These are phyloP conservation scores for Penicillium lagena DNA, from an alignment of 495 filamentous ascomycete genomes.

Conservation along the genomic window DNA sequence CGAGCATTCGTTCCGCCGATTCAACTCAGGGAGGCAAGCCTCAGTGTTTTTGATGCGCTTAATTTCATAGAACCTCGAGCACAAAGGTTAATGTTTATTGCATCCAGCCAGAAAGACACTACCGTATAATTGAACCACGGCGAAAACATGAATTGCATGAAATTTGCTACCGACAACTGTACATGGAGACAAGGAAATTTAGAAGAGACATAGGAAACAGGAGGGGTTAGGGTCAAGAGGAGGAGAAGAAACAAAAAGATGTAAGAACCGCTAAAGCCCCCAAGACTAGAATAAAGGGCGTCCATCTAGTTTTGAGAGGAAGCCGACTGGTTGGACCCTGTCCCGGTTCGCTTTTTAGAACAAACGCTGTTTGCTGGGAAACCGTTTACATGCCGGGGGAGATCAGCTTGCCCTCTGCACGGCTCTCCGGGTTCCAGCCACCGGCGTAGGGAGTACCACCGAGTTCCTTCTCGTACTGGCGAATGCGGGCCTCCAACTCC, in stretches of 20 bases:
- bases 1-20: too few species aligned
- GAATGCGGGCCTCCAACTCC: conserved; percentile 84
- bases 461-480: conserved; percentile 59
- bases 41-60: too few species aligned
- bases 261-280: background rate
- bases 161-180: conserved; percentile 28
- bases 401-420: conserved; percentile 73
- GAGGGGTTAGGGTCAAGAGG: conserved; percentile 21
- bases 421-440: conserved; percentile 76
- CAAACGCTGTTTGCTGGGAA: too few species aligned
- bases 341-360: too few species aligned
- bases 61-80: too few species aligned
- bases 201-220: conserved; percentile 22
- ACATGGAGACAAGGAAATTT: conserved; percentile 22
- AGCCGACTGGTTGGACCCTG: background rate
- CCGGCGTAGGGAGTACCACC: conserved; percentile 69
- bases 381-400: conserved; percentile 62
- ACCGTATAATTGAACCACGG: too few species aligned
- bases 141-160: conserved; percentile 27
- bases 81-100: too few species aligned
- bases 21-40: too few species aligned
- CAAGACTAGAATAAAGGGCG: too few species aligned
- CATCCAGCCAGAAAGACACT: too few species aligned
- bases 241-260: conserved; percentile 6
- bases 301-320: background rate